Conservation (phyloP, 306 rosid species). For the Hippophae tibetana region DNA sequence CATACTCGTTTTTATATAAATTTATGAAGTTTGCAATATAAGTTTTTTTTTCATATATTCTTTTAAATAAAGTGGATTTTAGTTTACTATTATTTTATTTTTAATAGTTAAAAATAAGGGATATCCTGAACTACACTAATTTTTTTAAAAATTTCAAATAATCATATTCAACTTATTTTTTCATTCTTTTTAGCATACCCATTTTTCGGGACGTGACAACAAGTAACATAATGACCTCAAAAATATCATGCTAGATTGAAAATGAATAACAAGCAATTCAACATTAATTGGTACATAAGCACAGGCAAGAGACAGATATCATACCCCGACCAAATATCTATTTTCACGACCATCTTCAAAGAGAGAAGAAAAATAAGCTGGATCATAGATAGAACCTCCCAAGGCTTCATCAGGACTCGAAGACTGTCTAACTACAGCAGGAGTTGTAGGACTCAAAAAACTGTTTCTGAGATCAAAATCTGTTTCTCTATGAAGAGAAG, state of each 20-base stretch:
- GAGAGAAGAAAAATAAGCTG: slow-evolving; percentile 61
- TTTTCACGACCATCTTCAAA: slow-evolving; percentile 70
- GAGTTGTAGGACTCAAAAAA: slow-evolving; percentile 75
- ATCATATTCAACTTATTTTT: too few species aligned
- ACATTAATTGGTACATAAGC: slow-evolving; percentile 6
- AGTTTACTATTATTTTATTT: too few species aligned
- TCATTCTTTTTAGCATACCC: too few species aligned
- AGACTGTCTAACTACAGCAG: slow-evolving; percentile 48
- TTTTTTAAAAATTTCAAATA: too few species aligned
- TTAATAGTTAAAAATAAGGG: too few species aligned
- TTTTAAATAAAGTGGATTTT: too few species aligned
- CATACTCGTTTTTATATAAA: too few species aligned
- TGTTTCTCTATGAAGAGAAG: slow-evolving; percentile 41
- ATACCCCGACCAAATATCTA: slow-evolving; percentile 45
- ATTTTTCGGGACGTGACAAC: too few species aligned
- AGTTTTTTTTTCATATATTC: too few species aligned
- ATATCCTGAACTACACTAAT: too few species aligned
- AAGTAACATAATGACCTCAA: slow-evolving; percentile 9
- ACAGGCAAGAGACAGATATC: slow-evolving; percentile 16
- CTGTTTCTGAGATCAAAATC: slow-evolving; percentile 69
- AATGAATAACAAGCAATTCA: slow-evolving; percentile 6
- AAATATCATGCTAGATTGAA: slow-evolving; percentile 8
- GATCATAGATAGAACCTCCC: slow-evolving; percentile 92
- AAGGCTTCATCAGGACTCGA: slow-evolving; percentile 74
- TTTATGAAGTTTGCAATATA: too few species aligned